These are phyloP conservation scores for Rostrohypoxylon terebratum DNA, from an alignment of 495 filamentous ascomycete species.

Conservation along the genomic window DNA sequence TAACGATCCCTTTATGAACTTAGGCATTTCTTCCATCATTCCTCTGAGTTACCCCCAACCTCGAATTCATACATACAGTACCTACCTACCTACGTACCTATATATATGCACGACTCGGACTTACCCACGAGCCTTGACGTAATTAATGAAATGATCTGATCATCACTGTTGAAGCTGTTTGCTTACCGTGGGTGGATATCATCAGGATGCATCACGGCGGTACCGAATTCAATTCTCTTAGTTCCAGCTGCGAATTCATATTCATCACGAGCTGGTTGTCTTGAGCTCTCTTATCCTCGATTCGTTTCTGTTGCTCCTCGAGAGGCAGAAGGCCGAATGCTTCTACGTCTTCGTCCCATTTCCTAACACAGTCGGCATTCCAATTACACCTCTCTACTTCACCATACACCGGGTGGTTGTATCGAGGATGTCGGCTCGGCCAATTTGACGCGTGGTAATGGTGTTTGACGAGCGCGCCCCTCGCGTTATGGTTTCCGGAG, in stretches of 20 bases:
- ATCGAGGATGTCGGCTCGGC: constrained; percentile 69
- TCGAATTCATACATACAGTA: too few species aligned
- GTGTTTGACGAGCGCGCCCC: constrained; percentile 69
- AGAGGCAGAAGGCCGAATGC: constrained; percentile 59
- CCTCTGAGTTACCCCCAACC: too few species aligned
- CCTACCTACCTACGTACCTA: neutral
- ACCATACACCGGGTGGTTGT: constrained; percentile 69
- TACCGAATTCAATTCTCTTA: neutral
- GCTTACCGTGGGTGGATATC: neutral
- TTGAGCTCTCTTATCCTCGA: constrained; percentile 54
- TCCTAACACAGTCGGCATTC: constrained; percentile 67
- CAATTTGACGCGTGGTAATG: constrained; percentile 74
- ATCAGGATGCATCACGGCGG: neutral
- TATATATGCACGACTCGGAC: neutral
- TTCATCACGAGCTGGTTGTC: constrained; percentile 18
- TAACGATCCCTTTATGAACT: too few species aligned
- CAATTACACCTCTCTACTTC: constrained; percentile 75
- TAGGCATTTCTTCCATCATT: too few species aligned
- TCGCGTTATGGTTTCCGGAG: constrained; percentile 69
- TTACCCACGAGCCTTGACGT: too few species aligned
- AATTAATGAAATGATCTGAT: neutral
- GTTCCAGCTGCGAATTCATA: constrained; percentile 1
- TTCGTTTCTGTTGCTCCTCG: constrained; percentile 62
- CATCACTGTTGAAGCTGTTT: neutral
- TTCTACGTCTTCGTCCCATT: constrained; percentile 67